Base-by-base conservation (phyloP, 1,284 basidiomycete genomes). In the Cryptococcus deneoformans region DNA sequence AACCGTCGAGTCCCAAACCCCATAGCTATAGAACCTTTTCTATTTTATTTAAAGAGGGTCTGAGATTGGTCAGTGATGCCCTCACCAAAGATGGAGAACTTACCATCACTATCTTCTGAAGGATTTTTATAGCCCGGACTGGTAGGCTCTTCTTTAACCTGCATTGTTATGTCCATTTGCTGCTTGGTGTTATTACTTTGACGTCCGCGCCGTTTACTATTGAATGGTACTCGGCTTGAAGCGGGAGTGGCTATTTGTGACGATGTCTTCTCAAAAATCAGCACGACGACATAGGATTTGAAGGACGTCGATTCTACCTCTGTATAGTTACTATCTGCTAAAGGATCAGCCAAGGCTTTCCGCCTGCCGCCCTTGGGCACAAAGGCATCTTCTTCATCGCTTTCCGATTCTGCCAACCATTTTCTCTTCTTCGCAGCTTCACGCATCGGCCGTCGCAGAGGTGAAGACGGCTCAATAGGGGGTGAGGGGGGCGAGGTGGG, bases 131-230 rank as follows among this genome's bases (percentile, higher is more conserved):
- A 46, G 6, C 44, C 39, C 40, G 55, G 55, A 46, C 57, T 65
- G 45, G 56, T 44, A 11, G 56, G 52, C 46, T 62, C 66, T 20
- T 54, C 54, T 36, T 68, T 63, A 6, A 61, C 58, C 16, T 50
- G 54, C 20, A 56, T 24, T 11, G 56, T 56, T 46, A 52, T 34
- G 0, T 29, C 8, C 12, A 5, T 7, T 34, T 20, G 16, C 38
- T 39, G 36, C 40, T 0, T 46, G 48, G 39, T 44, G 6, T 20
- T 10, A n/a, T 44, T 44, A 24, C 24, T 37, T 24, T 29, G 24
- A 14, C 42, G 34, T 45, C 34, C 43, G 10, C 52, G 52, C 42
- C 52, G 52, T n/a, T 46, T 44, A 40, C n/a, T n/a, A 11, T 38
- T 8, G 11, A 38, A 53, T 5, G 51, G 53, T 7, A 42, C 37